A percentile compares a stretch with the other conserved stretches of the same genome.
phyloP scores from a whole-genome alignment of 148 eudicot species.

The Nepenthes mirabilis region DNA sequence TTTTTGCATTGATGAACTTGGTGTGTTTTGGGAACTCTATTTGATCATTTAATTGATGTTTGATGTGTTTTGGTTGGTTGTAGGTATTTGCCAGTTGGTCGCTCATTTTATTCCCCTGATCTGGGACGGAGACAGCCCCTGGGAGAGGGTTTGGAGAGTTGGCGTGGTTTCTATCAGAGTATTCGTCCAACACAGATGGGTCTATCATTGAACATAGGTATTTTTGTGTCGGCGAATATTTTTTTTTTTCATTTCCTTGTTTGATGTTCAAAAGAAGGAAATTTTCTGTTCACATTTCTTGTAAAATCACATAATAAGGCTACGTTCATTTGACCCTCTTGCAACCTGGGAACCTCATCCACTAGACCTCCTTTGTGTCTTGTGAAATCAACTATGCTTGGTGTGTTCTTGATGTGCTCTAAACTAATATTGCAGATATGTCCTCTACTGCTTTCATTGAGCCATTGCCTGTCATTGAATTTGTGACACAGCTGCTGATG shows the following conservation, averaged over 20 bases:
- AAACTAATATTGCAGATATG: slow-evolving; percentile 40
- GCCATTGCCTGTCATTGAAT: slow-evolving; percentile 60
- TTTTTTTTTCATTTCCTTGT: neutral
- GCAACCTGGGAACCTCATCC: too few species aligned
- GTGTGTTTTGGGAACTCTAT: neutral
- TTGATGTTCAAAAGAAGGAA: too few species aligned
- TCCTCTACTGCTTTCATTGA: slow-evolving; percentile 78
- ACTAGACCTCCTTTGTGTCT: too few species aligned
- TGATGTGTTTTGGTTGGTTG: slow-evolving; percentile 1
- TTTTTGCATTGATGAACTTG: neutral
- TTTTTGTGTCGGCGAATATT: neutral
- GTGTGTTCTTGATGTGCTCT: slow-evolving; percentile 1
- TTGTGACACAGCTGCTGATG: slow-evolving; percentile 46
- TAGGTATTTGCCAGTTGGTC: slow-evolving; percentile 53
- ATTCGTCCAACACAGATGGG: slow-evolving; percentile 91
- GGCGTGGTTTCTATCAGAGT: slow-evolving; percentile 92
- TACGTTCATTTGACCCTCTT: too few species aligned
- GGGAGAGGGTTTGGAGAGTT: slow-evolving; percentile 68
- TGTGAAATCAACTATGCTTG: neutral
- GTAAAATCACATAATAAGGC: too few species aligned
- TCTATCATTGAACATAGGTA: slow-evolving; percentile 67
- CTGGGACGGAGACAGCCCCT: slow-evolving; percentile 51
- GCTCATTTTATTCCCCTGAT: slow-evolving; percentile 61
- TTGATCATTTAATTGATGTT: neutral
- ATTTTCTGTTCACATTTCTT: too few species aligned